Evolutionary conservation across 768 basidiomycete species (phyloP), one percentile per base, ranked within the genome.

Genomic region (Tephrocybe sp.): DNA sequence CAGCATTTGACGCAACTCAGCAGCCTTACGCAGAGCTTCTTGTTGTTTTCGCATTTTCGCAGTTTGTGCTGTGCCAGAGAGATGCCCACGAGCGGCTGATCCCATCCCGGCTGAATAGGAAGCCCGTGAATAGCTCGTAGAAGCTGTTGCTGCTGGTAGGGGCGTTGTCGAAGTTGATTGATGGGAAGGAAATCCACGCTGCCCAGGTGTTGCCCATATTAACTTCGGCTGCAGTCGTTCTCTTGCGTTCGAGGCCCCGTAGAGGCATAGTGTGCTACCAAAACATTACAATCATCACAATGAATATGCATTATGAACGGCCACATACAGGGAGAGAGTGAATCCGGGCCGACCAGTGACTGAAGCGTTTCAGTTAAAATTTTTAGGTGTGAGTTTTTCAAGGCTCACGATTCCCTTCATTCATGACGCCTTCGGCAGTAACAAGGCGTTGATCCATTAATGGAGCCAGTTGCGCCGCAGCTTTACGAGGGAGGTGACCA

Each of bases 141-240:
- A 44, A 31, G 45, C 35, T 30, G n/a, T 48, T 12, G 32, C 26
- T 46, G 50, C 39, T n/a, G 45, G 31, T 46, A 46, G 55, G 34
- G 61, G 57, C 31, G 62, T 38, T 52, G 39, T 49, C 12, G 60
- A 59, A 16, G 58, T 40, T 22, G 52, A 39, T 23, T 47, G 54
- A 33, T 57, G 56, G 39, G 68, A 60, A 39, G 66, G 48, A 41
- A 88, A 84, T 9, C 86, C 88, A 20, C 73, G 70, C 54, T 83
- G 82, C 13, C 75, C 71, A 8, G 87, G 86, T 3, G 85, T 90
- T 1, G 89, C 90, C 88, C 89, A 90, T 3, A 75, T 63, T 39
- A 94, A 73, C 46, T 69, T 68, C 2, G 86, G 82, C 58, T 92
- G 89, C 2, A 94, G 67, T 30, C 75, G 62, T 13, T 66, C 66